Conservation (phyloP, 371 early-diverging fungal species). For the Lichtheimia corymbifera region DNA sequence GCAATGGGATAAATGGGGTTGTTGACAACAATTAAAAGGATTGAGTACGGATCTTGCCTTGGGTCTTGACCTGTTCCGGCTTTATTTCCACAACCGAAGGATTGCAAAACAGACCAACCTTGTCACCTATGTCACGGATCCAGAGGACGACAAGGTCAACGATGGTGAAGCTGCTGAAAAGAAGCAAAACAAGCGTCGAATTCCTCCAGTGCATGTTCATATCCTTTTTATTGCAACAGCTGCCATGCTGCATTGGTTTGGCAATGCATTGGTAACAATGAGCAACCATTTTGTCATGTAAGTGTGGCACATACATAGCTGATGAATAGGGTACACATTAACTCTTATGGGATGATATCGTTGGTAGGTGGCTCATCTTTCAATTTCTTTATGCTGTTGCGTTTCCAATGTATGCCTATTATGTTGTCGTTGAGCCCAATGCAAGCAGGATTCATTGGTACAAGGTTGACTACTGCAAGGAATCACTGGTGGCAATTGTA, state of each 20-base stretch:
- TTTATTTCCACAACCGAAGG: not conserved
- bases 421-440: conserved; percentile 7
- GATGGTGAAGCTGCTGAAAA: not conserved
- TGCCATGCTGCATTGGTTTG: not conserved
- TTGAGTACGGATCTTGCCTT: conserved; percentile 7
- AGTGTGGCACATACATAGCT: not conserved
- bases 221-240: not conserved
- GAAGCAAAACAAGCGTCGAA: not conserved
- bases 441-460: not conserved
- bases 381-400: conserved; percentile 4
- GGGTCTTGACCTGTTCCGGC: not conserved
- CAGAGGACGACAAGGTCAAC: not conserved
- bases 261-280: conserved; percentile 1
- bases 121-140: not conserved
- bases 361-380: conserved; percentile 4
- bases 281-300: not conserved
- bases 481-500: not conserved
- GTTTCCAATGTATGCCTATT: conserved; percentile 11
- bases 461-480: not conserved
- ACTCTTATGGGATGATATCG: not conserved
- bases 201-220: not conserved
- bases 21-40: conserved; percentile 10
- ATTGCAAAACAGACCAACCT: not conserved
- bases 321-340: not conserved
- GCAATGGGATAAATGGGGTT: too few species aligned